A percentile compares a stretch with the other conserved stretches of the same genome.
These are phyloP conservation scores for Backusella tarrabulga DNA, from an alignment of 192 early-diverging fungal species.

Conservation along the genomic window DNA sequence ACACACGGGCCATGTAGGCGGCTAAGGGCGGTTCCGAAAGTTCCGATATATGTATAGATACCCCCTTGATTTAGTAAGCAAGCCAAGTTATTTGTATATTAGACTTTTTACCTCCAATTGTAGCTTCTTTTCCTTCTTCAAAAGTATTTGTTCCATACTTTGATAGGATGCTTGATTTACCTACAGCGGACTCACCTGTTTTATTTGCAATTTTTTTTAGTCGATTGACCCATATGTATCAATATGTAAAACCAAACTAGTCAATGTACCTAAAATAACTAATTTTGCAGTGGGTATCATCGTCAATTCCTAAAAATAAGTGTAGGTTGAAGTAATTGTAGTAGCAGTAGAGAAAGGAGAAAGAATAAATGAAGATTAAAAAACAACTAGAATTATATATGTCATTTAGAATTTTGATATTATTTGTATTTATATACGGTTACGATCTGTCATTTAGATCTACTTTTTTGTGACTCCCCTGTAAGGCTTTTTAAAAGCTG, in stretches of 20 bases:
- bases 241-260: neutral
- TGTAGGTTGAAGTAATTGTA: neutral
- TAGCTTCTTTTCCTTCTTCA: conserved; percentile 94
- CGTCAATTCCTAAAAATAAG: neutral
- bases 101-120: conserved; percentile 72
- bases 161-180: conserved; percentile 90
- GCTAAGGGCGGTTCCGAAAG: conserved; percentile 37
- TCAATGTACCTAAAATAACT: conserved; percentile 72
- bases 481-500: neutral
- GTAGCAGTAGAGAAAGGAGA: neutral
- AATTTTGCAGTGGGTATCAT: conserved; percentile 88
- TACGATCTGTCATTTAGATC: neutral
- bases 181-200: conserved; percentile 83
- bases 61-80: neutral
- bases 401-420: neutral
- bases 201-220: neutral
- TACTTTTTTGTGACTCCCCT: neutral
- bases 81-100: neutral
- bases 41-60: neutral
- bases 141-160: conserved; percentile 94
- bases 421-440: too few relatives aligned
- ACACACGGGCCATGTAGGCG: conserved; percentile 89
- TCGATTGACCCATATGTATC: neutral
- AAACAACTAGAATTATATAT: neutral
- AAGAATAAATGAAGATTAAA: neutral